phyloP scores from a whole-genome alignment of 2,329 filamentous ascomycete genomes.

The Diaporthe velutina region DNA sequence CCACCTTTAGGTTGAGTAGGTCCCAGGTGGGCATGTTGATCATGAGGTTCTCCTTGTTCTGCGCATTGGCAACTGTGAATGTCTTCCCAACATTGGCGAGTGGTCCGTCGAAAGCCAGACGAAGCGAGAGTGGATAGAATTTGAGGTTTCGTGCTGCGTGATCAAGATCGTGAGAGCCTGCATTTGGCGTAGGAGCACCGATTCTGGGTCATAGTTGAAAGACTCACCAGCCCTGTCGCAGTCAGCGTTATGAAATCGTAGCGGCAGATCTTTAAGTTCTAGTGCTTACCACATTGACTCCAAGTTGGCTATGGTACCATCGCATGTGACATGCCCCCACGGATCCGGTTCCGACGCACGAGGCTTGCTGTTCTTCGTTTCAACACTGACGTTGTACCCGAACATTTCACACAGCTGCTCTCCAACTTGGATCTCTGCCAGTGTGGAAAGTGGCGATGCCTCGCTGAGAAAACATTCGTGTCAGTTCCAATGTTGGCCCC shows the following conservation, averaged over 20 bases:
- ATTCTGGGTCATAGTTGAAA: too few relatives aligned
- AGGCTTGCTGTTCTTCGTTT: slow-evolving; percentile 44
- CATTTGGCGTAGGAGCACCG: background rate
- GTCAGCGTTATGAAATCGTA: background rate
- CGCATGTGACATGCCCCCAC: slow-evolving; percentile 62
- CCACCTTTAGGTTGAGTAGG: slow-evolving; percentile 57
- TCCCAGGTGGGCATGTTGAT: slow-evolving; percentile 55
- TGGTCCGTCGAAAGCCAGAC: slow-evolving; percentile 41
- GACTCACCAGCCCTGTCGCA: slow-evolving; percentile 20
- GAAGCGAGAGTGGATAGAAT: slow-evolving; percentile 51
- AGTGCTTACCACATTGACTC: slow-evolving; percentile 60
- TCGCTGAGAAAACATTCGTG: slow-evolving; percentile 56
- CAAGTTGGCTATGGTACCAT: slow-evolving; percentile 60
- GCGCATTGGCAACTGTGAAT: slow-evolving; percentile 53
- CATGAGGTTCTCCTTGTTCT: slow-evolving; percentile 36
- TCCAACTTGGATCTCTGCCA: slow-evolving; percentile 59
- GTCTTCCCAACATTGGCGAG: slow-evolving; percentile 47
- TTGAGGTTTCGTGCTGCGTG: slow-evolving; percentile 56
- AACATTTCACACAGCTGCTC: slow-evolving; percentile 60
- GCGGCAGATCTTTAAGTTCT: background rate
- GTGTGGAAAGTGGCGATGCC: slow-evolving; percentile 58
- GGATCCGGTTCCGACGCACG: slow-evolving; percentile 26
- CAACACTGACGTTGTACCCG: slow-evolving; percentile 53
- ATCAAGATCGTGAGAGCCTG: background rate
- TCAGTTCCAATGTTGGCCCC: background rate